A percentile compares a stretch with the other conserved stretches of the same genome.
Evolutionary conservation across 2,329 filamentous ascomycete genomes (phyloP).

Genomic region (Fusarium xyrophilum): DNA sequence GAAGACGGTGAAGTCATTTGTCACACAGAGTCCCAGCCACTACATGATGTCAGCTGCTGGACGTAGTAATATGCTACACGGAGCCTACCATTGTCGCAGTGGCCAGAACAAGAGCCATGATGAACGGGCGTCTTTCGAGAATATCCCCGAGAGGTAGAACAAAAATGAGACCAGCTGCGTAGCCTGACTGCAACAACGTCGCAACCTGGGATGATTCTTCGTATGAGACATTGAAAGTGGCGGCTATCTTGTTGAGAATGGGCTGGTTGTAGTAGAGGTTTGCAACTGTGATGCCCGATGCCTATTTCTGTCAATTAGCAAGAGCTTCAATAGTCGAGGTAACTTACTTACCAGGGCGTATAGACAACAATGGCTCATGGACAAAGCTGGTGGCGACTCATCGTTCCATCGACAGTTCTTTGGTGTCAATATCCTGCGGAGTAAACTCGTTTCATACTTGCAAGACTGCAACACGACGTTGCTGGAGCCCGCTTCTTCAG

Average conservation of each 20-base stretch:
- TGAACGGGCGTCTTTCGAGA: slow-evolving; percentile 71
- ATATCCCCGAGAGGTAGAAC: slow-evolving; percentile 78
- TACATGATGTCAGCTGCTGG: slow-evolving; percentile 30
- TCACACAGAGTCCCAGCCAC: slow-evolving; percentile 77
- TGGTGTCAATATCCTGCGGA: slow-evolving; percentile 56
- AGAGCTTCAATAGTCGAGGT: too few relatives aligned
- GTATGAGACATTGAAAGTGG: slow-evolving; percentile 73
- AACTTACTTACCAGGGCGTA: slow-evolving; percentile 65
- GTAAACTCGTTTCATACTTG: slow-evolving; percentile 36
- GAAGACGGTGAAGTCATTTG: slow-evolving; percentile 69
- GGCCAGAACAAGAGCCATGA: slow-evolving; percentile 69
- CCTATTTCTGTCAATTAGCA: slow-evolving; percentile 44
- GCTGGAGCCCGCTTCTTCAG: slow-evolving; percentile 15
- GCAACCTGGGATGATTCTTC: slow-evolving; percentile 72
- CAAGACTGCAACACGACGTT: slow-evolving; percentile 6
- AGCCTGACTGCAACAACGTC: slow-evolving; percentile 80
- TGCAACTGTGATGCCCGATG: slow-evolving; percentile 72
- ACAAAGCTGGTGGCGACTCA: slow-evolving; percentile 70
- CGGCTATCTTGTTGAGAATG: slow-evolving; percentile 76
- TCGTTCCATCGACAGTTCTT: slow-evolving; percentile 72
- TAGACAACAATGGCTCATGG: slow-evolving; percentile 71
- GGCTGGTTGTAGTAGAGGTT: slow-evolving; percentile 85
- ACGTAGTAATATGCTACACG: not conserved
- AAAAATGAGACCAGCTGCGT: slow-evolving; percentile 75
- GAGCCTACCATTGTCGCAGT: slow-evolving; percentile 69